Conservation (phyloP, 139 green algal genomes). For the Chlorella ohadii region DNA sequence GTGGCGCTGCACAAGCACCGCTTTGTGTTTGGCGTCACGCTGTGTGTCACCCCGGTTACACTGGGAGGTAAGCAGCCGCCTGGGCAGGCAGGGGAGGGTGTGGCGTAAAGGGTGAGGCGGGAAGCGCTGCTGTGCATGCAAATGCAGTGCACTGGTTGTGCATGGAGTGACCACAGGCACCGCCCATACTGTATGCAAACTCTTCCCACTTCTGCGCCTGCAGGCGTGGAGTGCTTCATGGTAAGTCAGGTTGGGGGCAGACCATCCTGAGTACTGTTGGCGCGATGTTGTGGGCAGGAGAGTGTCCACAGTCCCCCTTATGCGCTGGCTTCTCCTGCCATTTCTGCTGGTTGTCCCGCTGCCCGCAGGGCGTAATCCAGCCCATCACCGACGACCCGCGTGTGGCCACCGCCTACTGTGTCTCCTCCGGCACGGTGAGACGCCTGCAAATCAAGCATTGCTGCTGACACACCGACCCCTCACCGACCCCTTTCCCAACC, state of each 20-base stretch:
- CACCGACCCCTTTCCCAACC: no score
- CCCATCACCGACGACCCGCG: not conserved
- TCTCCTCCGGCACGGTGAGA: no score
- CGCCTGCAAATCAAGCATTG: not conserved
- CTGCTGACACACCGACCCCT: no score
- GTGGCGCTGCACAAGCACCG: constrained; percentile 58
- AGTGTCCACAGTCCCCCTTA: no score
- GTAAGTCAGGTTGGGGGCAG: not conserved
- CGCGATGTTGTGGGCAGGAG: no score
- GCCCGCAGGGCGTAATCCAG: constrained; percentile 16
- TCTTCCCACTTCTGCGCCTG: not conserved
- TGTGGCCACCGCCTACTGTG: constrained; percentile 13
- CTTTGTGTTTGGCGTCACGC: constrained; percentile 49
- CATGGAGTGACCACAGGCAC: no score
- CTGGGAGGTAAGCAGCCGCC: not conserved
- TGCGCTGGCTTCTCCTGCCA: no score
- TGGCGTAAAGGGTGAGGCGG: not conserved
- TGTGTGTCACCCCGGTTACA: constrained; percentile 38
- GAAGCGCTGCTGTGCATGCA: not conserved
- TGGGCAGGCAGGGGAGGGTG: not conserved
- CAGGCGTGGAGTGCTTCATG: constrained; percentile 22
- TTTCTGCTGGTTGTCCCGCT: no score
- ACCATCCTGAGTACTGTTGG: no score
- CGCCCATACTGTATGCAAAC: no score
- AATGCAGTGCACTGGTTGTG: no score